These are phyloP conservation scores for Exophiala dermatitidis DNA, from an alignment of 2,329 filamentous ascomycete genomes.

Conservation along the genomic window DNA sequence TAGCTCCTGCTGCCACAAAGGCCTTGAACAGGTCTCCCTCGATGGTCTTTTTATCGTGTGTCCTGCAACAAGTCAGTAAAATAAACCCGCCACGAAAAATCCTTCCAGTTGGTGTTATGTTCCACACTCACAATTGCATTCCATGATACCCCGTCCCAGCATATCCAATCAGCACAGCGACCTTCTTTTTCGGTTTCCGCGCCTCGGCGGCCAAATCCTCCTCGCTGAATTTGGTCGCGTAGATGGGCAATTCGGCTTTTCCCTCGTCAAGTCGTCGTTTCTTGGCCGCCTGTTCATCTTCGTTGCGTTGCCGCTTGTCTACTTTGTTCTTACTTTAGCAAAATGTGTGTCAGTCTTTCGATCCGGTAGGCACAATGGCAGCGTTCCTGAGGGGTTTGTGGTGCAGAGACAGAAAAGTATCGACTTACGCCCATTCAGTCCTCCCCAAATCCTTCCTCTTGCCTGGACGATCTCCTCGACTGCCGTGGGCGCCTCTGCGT, in stretches of 20 bases:
- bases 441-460: constrained; percentile 63
- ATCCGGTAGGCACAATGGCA: not conserved
- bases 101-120: constrained; percentile 19
- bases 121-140: constrained; percentile 67
- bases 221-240: constrained; percentile 55
- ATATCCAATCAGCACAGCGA: constrained; percentile 91
- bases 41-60: constrained; percentile 69
- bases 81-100: not conserved
- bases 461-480: constrained; percentile 26
- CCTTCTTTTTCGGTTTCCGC: constrained; percentile 87
- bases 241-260: constrained; percentile 41
- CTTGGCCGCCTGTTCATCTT: constrained; percentile 48
- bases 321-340: constrained; percentile 40
- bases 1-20: constrained; percentile 82
- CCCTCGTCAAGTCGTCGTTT: constrained; percentile 47
- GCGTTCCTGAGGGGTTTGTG: not conserved
- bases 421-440: constrained; percentile 55
- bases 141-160: constrained; percentile 94
- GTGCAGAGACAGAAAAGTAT: not conserved
- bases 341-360: constrained; percentile 39
- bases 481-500: constrained; percentile 23
- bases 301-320: constrained; percentile 48
- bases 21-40: constrained; percentile 92
- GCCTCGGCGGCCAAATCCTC: constrained; percentile 85
- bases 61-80: constrained; percentile 35